Conservation (phyloP, 441 rosid genomes). For the Rhodomyrtus psidioides region DNA sequence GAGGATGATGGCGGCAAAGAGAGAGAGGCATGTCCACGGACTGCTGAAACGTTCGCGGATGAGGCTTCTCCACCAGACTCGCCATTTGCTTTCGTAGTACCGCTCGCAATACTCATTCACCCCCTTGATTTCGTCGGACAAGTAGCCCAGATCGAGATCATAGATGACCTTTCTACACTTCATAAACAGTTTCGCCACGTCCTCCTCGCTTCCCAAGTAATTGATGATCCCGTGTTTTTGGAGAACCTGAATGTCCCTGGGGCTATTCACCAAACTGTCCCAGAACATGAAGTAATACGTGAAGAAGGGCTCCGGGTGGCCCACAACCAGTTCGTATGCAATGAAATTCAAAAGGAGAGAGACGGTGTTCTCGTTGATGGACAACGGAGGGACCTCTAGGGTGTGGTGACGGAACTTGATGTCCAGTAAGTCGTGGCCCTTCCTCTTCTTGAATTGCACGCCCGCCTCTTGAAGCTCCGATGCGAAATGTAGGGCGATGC, state of each 20-base stretch:
- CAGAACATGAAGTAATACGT: conserved; percentile 7
- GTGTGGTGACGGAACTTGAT: neutral
- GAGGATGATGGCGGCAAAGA: neutral
- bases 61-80: neutral
- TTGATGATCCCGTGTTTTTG: neutral
- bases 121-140: neutral
- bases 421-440: neutral
- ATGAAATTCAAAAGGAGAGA: neutral
- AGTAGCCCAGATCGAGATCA: neutral
- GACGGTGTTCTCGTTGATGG: neutral
- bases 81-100: neutral
- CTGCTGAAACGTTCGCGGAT: neutral
- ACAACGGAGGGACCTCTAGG: neutral
- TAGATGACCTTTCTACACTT: neutral
- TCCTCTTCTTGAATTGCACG: neutral
- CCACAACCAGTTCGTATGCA: neutral
- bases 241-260: neutral
- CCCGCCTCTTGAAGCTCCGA: neutral
- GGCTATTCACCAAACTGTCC: neutral
- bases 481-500: neutral
- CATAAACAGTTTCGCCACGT: neutral
- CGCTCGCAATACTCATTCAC: neutral
- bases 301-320: neutral
- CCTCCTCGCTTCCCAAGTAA: neutral
- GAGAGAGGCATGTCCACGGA: neutral